phyloP scores from a whole-genome alignment of 2,329 filamentous ascomycete species.

The Pyrenophora graminea region DNA sequence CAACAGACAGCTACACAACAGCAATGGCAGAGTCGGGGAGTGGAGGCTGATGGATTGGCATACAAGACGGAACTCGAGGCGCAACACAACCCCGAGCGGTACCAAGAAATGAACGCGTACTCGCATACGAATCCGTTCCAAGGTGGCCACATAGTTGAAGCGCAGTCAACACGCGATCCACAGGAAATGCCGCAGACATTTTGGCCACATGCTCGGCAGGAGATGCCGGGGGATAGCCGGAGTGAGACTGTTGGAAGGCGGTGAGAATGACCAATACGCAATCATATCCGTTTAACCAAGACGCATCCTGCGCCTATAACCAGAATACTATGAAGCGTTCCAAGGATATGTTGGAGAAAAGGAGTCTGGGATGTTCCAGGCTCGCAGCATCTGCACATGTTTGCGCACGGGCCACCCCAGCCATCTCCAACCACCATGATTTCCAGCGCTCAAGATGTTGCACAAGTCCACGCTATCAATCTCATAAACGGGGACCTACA shows the following conservation, averaged over 20 bases:
- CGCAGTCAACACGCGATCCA: slow-evolving; percentile 1
- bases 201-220: neutral
- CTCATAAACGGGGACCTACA: slow-evolving; percentile 23
- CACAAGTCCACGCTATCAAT: slow-evolving; percentile 19
- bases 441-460: slow-evolving; percentile 34
- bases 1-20: neutral
- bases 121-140: neutral
- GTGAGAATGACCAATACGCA: neutral
- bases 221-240: neutral
- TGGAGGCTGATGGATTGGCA: slow-evolving; percentile 3
- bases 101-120: slow-evolving; percentile 5
- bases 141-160: neutral
- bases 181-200: slow-evolving; percentile 4
- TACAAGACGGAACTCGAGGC: slow-evolving; percentile 5
- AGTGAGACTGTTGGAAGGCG: neutral
- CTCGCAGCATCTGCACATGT: neutral
- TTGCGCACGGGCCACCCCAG: slow-evolving; percentile 24
- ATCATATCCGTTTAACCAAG: neutral
- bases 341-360: neutral
- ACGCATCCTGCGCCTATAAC: neutral
- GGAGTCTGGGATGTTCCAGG: slow-evolving; percentile 4
- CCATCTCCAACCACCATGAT: slow-evolving; percentile 36
- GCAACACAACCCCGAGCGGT: neutral
- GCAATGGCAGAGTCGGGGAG: neutral
- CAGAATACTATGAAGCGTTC: neutral